Evolutionary conservation across 768 basidiomycete species (phyloP), one percentile per base, ranked within the genome.

Genomic region (Amanita thiersii): DNA sequence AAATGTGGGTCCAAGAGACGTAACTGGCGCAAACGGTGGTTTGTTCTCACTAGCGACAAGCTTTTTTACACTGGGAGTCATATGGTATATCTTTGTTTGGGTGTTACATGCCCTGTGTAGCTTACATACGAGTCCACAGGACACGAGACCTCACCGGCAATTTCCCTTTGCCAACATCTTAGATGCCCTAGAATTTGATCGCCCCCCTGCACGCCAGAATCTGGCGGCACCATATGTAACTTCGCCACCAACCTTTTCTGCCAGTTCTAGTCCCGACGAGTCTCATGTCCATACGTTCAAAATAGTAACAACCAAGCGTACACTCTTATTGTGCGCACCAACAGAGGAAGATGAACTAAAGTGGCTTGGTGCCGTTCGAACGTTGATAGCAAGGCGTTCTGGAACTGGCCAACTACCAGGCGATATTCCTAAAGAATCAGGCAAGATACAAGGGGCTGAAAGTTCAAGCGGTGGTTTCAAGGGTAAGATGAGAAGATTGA

Each of bases 1-100:
- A 98, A 98, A 56, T 92, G 90, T 59, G 92, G 90, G 19, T 82
- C 83, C 32, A 90, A 93, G 51, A 77, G 94, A 55, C 83, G 86
- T 52, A 88, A 79, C 50, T 99, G 96, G 96, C 75, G 91, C 43
- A 98, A 99, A 62, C 68, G 96, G 20, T 98, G 93, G 94, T 98
- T 99, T 53, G 81, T 88, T 26, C 67, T 99, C n/a, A 90, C 82
- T 28, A 80, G 81, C 28, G 88, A 91, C 53, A 86, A 81, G 55
- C 64, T 99, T 40, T 65, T 89, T 25, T 99, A 99, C 65, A 82
- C 80, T 7, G 79, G 80, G 37, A 92, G 85, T 57, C 96, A 99
- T 65, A 98, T 98, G 92, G 93, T 94, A 54, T 48, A 10, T 15
- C 12, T 6, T 17, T 14, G 10, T 14, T 14, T 6, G 5, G 10